Percentiles rank a stretch among this genome's conserved stretches.
These are phyloP conservation scores for Rhodofomes roseus DNA, from an alignment of 1,284 basidiomycete species.

Conservation along the genomic window DNA sequence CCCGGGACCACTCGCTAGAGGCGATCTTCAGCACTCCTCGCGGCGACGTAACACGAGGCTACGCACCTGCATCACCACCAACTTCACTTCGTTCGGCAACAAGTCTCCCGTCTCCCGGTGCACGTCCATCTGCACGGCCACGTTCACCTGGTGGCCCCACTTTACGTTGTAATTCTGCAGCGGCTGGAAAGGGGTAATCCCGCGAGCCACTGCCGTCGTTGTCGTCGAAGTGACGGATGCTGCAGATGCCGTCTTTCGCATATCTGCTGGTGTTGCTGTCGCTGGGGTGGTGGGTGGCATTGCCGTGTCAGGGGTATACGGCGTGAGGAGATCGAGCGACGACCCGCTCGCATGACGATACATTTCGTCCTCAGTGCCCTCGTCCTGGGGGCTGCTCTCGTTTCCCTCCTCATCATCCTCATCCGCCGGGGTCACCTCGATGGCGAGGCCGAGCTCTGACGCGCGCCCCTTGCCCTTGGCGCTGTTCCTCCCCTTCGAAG, in stretches of 20 bases:
- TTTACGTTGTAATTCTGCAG: conserved; percentile 58
- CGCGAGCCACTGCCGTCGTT: conserved; percentile 35
- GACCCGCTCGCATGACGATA: conserved; percentile 4
- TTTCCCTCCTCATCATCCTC: conserved; percentile 22
- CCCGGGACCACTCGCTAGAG: conserved; percentile 44
- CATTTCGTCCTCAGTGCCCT: conserved; percentile 13
- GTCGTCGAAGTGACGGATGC: conserved; percentile 10
- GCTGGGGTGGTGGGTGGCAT: conserved; percentile 5
- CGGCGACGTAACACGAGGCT: neutral
- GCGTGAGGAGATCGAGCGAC: conserved; percentile 4
- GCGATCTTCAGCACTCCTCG: conserved; percentile 3
- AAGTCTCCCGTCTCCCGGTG: conserved; percentile 51
- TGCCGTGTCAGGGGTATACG: conserved; percentile 8
- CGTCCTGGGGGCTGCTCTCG: conserved; percentile 20
- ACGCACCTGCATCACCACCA: conserved; percentile 59
- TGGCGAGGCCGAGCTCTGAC: conserved; percentile 14
- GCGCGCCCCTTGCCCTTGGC: conserved; percentile 32
- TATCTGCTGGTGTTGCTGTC: conserved; percentile 6
- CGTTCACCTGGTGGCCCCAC: conserved; percentile 55
- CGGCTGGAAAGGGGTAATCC: conserved; percentile 51
- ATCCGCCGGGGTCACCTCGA: conserved; percentile 27
- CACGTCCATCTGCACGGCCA: conserved; percentile 61
- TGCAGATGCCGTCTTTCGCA: conserved; percentile 10
- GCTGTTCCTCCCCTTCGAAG: conserved; percentile 20
- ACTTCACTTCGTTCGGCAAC: conserved; percentile 56